A percentile compares a stretch with the other conserved stretches of the same genome.
These are phyloP conservation scores for Cicer bijugum DNA, from an alignment of 306 rosid species.

Conservation along the genomic window DNA sequence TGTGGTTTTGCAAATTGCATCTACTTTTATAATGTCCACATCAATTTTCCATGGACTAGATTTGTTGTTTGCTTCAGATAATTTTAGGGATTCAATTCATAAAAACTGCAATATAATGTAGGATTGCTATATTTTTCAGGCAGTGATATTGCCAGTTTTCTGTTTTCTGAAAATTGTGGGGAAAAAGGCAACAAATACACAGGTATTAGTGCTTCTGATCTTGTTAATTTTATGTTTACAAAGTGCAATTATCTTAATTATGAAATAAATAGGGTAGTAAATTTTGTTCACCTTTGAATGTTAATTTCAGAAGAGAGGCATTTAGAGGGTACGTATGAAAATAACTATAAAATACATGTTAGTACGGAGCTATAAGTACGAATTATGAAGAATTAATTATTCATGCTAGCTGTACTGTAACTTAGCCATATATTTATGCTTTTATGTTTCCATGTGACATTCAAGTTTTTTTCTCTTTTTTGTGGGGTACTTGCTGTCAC, in stretches of 20 bases:
- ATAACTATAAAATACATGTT: no score
- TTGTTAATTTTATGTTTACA: background rate
- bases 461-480: background rate
- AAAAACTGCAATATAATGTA: conserved; percentile 12
- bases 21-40: background rate
- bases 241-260: background rate
- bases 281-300: background rate
- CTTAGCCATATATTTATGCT: conserved; percentile 14
- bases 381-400: background rate
- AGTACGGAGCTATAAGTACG: background rate
- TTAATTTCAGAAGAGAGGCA: conserved; percentile 8
- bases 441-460: background rate
- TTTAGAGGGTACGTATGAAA: background rate
- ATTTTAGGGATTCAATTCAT: background rate
- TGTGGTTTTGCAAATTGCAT: background rate
- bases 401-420: conserved; percentile 7
- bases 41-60: background rate
- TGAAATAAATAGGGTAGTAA: conserved; percentile 4
- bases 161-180: conserved; percentile 79
- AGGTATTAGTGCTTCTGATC: conserved; percentile 48
- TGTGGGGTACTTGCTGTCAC: conserved; percentile 15
- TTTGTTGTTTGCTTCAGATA: background rate
- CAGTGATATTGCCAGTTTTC: conserved; percentile 63
- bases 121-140: conserved; percentile 50
- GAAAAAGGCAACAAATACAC: conserved; percentile 59